Evolutionary conservation across 1,284 basidiomycete species (phyloP), one percentile per base, ranked within the genome.

Genomic region (Malassezia furfur): DNA sequence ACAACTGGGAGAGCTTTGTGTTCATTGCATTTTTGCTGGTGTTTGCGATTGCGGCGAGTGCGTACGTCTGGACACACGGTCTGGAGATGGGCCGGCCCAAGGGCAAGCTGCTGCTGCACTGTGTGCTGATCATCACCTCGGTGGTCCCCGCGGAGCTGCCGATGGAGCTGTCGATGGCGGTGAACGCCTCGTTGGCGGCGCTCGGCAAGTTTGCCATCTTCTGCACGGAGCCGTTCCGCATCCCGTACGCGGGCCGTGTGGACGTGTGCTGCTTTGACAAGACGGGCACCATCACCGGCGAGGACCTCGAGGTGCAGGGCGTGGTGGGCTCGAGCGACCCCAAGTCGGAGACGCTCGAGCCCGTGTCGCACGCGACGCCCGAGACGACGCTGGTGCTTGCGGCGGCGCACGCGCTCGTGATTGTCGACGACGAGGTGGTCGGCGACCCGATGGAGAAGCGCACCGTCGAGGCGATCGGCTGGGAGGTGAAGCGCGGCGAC

Each of bases 371-470:
- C 50, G 83, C 85, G 8, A 78, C 81, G 2, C 80, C 82, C 46
- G 84, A 90, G 61, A 96, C 93, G 0, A 88, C 84, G 2, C 79
- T 88, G 0, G 88, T 89, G 54, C 83, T 99, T 12, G 93, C 93
- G 40, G 85, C 89, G 7, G 91, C 94, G 0, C 94, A 99, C 71
- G 91, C 94, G 0, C 80, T 99, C 3, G 93, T 98, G 19, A 81
- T 88, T 49, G 81, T 99, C 36, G 91, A 96, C 47, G 81, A 81
- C 69, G 93, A 90, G 4, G 80, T 94, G 35, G 91, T 98, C 34
- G 94, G 93, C 14, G 94, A 99, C 74, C 93, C 94, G 0, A 99
- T 99, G 93, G 93, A 99, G 77, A 93, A 93, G 78, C 93, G 88
- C 0, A 93, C 93, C 0, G 78, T 98, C 15, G 88, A 91, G 63